Evolutionary conservation across 2,329 filamentous ascomycete genomes (phyloP), one percentile per base, ranked within the genome.

Genomic region (Trichoderma lentiforme): DNA sequence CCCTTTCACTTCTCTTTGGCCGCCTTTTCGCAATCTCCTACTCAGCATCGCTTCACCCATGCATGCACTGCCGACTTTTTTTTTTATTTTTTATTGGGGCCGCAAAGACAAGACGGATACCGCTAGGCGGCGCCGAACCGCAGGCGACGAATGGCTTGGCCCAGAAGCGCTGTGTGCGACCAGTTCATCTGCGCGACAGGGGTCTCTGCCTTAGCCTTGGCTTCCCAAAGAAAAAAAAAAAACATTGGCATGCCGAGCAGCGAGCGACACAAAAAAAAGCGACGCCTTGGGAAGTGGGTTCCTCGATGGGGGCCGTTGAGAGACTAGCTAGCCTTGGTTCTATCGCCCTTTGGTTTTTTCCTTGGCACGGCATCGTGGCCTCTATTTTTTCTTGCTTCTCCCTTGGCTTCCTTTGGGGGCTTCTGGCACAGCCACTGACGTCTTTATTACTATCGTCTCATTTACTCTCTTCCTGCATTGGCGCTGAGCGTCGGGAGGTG

Each of bases 341-440:
- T 28, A 60, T 30, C 65, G 34, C 32, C 18, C 24, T 28, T 36
- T 60, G 30, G 34, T 43, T 18, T 39, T 21, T 43, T 47, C 53
- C 65, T 69, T 69, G 65, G 65, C 65, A 61, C 39, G 65, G 65
- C 53, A 60, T 47, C 56, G 53, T 39, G 24, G 62, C 43, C 63
- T 32, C 39, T 18, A 26, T n/a, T 43, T 26, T 60, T n/a, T 67
- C 30, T 43, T 43, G 58, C 32, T 67, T 32, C 39, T 66, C 32
- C 56, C 26, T 56, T 47, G 32, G 30, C 28, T 58, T 58, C n/a
- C 47, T 11, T 47, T 32, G 3, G 18, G 43, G 43, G 18, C 39
- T 47, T 61, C 26, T 26, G 56, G 69, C 69, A 65, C 61, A 65
- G 69, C 69, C 69, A 65, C 69, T 71, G 69, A 71, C 69, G 69